Base-by-base conservation (phyloP, 2,329 filamentous ascomycete genomes). In the Cercospora sp. region DNA sequence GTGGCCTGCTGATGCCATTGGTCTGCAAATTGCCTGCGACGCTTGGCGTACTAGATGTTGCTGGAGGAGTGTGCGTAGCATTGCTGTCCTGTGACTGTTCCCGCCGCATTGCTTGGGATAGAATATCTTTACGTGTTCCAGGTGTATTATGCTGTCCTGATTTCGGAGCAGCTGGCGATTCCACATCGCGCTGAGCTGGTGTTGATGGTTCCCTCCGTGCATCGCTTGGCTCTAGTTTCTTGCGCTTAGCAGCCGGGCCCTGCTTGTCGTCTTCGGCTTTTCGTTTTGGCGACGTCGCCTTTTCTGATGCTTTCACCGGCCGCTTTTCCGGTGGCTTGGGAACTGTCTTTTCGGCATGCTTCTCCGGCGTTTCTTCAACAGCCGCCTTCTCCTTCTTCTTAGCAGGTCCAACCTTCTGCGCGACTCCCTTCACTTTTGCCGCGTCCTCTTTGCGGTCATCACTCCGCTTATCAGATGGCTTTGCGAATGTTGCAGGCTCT, bases 391-490 rank as follows among this genome's bases (percentile, higher is more conserved):
- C 69, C 33, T 72, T 64, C 63, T 72, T 72, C 63, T 67, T 69
- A 31, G 51, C 63, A 12, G 73, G 73, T 9, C 71, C 72, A 36
- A 77, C 64, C 53, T 74, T 76, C 62, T 76, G 75, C 10, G 75
- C 75, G n/a, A 76, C 75, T 10, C 75, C 75, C 62, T 76, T 76
- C 0, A 68, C 69, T 12, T 68, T 71, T 62, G 67, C 53, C 60
- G 65, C 36, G 18, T 67, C 65, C 20, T 70, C 66, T 40, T 70
- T 69, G 16, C 64, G 68, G 36, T 68, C 68, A 10, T 64, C 69
- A 36, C 61, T 69, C 10, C 28, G 68, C 63, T 66, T 68, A 51
- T 70, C 69, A 9, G 33, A 40, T 10, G 68, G 10, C 45, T 70
- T 70, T 3, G 55, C 59, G 10, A 59, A 53, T 13, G 31, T 51